Evolutionary conservation across 1,139 yeast species (phyloP).

Genomic region (Diutina pseudorugosa): DNA sequence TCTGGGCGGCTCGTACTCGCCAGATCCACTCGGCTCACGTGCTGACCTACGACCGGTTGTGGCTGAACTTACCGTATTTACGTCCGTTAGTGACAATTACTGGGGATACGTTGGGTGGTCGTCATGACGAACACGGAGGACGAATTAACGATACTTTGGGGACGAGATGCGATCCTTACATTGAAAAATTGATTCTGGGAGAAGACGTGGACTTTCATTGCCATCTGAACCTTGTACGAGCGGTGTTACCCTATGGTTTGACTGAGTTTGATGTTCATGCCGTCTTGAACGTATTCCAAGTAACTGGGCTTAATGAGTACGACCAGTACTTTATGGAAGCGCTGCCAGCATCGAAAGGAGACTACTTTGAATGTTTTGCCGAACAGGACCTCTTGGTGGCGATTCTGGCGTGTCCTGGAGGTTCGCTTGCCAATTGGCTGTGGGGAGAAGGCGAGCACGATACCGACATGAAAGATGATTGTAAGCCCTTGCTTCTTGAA

Average conservation of each 20-base stretch:
- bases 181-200: conserved; percentile 49
- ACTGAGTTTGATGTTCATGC: conserved; percentile 59
- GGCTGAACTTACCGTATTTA: conserved; percentile 53
- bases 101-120: conserved; percentile 42
- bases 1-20: conserved; percentile 62
- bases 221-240: conserved; percentile 50
- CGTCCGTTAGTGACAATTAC: conserved; percentile 55
- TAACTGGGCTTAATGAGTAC: conserved; percentile 51
- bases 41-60: conserved; percentile 45
- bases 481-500: conserved; percentile 53
- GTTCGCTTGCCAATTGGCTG: conserved; percentile 57
- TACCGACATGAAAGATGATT: conserved; percentile 46
- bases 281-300: conserved; percentile 58
- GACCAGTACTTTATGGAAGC: conserved; percentile 66
- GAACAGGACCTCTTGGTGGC: conserved; percentile 56
- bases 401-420: conserved; percentile 61
- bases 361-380: conserved; percentile 56
- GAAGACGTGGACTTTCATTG: conserved; percentile 57
- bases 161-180: conserved; percentile 60
- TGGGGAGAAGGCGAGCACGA: conserved; percentile 49
- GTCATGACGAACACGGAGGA: conserved; percentile 55
- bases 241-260: conserved; percentile 46
- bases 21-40: conserved; percentile 60
- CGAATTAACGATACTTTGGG: conserved; percentile 57
- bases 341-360: conserved; percentile 46